Evolutionary conservation across 257 asterid species (phyloP).

Genomic region (Schizonepeta tenuifolia): DNA sequence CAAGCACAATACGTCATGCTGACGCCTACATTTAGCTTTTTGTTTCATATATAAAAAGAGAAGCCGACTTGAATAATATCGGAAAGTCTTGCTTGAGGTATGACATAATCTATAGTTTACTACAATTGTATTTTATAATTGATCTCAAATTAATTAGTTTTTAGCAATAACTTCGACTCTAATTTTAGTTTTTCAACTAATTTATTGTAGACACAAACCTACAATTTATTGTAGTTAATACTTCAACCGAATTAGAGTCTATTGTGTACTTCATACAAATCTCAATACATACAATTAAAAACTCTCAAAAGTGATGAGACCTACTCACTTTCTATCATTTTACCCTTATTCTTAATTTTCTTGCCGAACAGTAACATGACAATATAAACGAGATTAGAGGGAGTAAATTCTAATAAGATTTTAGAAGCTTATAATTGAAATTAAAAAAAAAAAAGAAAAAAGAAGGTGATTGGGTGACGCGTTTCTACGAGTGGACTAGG

Average conservation of each 20-base stretch:
- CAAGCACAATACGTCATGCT: neutral
- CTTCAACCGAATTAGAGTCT: neutral
- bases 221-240: neutral
- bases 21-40: neutral
- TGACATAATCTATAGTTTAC: neutral
- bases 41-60: neutral
- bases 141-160: neutral
- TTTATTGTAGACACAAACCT: neutral
- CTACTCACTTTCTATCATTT: no score
- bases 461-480: conserved; percentile 21
- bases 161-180: neutral
- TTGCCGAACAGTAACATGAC: no score
- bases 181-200: neutral
- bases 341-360: no score
- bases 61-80: neutral
- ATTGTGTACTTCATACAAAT: neutral
- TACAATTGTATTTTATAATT: neutral
- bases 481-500: conserved; percentile 1
- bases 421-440: conserved; percentile 23
- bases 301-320: no score
- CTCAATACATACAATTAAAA: no score
- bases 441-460: conserved; percentile 17
- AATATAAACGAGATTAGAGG: no score
- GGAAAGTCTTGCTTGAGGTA: neutral
- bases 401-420: neutral